Evolutionary conservation across 306 rosid genomes (phyloP).

Genomic region (Lagenaria siceraria): DNA sequence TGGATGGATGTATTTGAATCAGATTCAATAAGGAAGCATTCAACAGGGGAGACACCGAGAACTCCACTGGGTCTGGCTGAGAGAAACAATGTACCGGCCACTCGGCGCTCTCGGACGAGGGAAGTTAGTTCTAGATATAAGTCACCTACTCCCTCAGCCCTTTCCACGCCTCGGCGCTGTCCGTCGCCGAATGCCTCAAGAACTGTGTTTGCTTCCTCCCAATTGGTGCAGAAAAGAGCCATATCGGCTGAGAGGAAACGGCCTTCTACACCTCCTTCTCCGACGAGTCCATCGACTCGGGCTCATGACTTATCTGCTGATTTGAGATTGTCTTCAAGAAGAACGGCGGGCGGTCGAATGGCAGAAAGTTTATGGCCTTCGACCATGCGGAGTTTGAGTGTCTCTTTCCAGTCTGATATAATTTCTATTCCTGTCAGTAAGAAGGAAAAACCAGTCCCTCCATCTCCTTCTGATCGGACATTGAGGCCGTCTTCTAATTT

Average conservation of each 20-base stretch:
- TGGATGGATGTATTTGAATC: constrained; percentile 87
- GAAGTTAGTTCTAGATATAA: constrained; percentile 70
- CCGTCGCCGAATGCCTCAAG: constrained; percentile 66
- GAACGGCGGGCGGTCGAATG: constrained; percentile 23
- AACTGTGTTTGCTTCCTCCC: constrained; percentile 37
- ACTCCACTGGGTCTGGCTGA: constrained; percentile 65
- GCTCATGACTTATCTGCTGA: constrained; percentile 37
- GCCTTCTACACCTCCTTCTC: constrained; percentile 83
- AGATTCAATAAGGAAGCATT: constrained; percentile 47
- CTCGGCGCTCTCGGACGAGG: constrained; percentile 37
- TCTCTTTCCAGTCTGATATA: constrained; percentile 84
- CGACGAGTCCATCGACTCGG: constrained; percentile 61
- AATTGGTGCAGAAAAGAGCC: constrained; percentile 55
- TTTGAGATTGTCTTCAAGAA: constrained; percentile 36
- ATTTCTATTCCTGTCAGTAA: constrained; percentile 81
- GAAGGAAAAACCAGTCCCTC: constrained; percentile 68
- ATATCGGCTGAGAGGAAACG: constrained; percentile 69
- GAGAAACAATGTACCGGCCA: constrained; percentile 49
- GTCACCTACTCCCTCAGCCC: constrained; percentile 54
- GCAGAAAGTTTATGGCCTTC: constrained; percentile 86
- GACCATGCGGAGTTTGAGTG: constrained; percentile 94
- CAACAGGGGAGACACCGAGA: constrained; percentile 39
- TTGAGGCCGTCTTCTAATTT: constrained; percentile 68
- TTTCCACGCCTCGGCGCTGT: constrained; percentile 37
- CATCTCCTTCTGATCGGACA: constrained; percentile 62